Base-by-base conservation (phyloP, 208 protist genomes). In the Trypanosoma scelopori region DNA sequence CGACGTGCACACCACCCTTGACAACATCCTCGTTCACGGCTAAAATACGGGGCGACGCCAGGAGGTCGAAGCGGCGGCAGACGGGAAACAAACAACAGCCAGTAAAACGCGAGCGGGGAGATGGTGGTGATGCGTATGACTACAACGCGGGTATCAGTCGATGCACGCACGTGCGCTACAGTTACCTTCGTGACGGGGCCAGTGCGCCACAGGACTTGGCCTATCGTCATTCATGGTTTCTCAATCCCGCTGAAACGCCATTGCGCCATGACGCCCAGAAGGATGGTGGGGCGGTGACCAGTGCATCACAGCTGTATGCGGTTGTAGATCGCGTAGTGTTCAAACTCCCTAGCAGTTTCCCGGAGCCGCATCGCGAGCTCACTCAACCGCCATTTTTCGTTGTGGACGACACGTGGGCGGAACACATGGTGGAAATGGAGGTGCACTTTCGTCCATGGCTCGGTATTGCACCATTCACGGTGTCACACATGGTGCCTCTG, bases 381-480 rank as follows among this genome's bases (percentile, higher is more conserved):
- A 62, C 63, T 3, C 46, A 46, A 9, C 82, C 89, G 9, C 89
- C 89, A 3, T 95, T 89, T 51, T 73, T 90, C 46, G 82, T 95
- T 58, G 82, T 91, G 18, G 89, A 95, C 53, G 74, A 88, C 42
- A 87, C 80, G 28, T 95, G 89, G 89, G 89, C 89, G 23, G 83
- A 90, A 57, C 89, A 95, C 68, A 28, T 82, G 30, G 72, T 95
- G 18, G 89, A 95, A 60, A 68, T 89, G 50, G 75, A 84, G 42
- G 50, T 95, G 11, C 64, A 88, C 68, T 95, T 93, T 65, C 59
- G 60, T 15, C 74, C 79, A 5, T 62, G 62, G 22, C 78, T 93
- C 30, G 65, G 56, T 41, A 83, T 93, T 12, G 74, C 74, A 0
- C 84, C 86, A 5, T 71, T 84, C 16, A 78, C 74, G 52, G 39